Evolutionary conservation across 805 yeast species (phyloP), one percentile per base, ranked within the genome.

Genomic region (Lachancea cidri): DNA sequence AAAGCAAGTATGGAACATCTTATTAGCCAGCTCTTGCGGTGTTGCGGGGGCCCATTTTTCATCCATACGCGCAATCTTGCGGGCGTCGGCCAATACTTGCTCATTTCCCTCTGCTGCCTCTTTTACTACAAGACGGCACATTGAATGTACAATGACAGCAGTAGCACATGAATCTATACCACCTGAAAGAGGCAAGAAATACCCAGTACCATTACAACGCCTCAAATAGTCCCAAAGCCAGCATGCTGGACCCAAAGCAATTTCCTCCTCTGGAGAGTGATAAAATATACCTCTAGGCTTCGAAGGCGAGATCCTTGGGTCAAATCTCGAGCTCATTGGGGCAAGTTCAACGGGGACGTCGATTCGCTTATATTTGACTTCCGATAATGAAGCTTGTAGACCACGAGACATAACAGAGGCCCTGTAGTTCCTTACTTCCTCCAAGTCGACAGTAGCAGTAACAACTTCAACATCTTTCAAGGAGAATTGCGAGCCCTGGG

Each of bases 101-200:
- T 69, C 49, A 52, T 86, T 81, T 6, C 88, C 89, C n/a, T 73
- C 68, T 8, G 58, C 55, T 36, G 82, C 76, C n/a, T 86, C 89
- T 14, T 73, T 63, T 1, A 79, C 79, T 0, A 91, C 97, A 15
- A 91, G 66, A 25, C 87, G 70, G 60, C 98, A 91, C 98, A 93
- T 93, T 16, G 94, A 85, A 57, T 83, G 86, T 19, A 93, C 95
- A 53, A 93, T 88, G 14, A 85, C 85, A 0, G 98, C 93, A 0
- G 98, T 93, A 1, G 98, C 96, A 69, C 98, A 94, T 27, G 95
- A 85, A 60, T 93, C 99, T 48, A 93, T 91, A 37, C 99, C 99
- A 15, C 99, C 99, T 61, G 95, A 83, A 37, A 93, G 70, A 0
- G 99, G 98, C 35, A 93, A 69, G 64, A 93, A 94, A 60, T 73